phyloP scores from a whole-genome alignment of 768 basidiomycete species.

The Paxillus involutus region DNA sequence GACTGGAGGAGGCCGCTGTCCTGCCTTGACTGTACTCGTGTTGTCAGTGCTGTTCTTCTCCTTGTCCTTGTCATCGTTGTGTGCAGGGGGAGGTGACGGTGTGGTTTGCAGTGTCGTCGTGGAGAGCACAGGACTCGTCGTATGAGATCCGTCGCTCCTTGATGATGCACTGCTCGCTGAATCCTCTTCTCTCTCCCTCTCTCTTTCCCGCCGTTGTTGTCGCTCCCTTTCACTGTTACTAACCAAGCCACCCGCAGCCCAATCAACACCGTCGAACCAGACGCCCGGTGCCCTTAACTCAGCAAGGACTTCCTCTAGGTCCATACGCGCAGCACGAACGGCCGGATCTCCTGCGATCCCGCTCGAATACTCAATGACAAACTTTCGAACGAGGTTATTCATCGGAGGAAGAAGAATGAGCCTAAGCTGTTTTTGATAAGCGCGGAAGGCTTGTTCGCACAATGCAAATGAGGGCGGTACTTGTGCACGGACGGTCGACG shows the following conservation, averaged over 20 bases:
- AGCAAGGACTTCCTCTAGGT: constrained; percentile 56
- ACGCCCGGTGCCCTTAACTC: constrained; percentile 55
- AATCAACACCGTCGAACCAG: constrained; percentile 77
- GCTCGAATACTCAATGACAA: constrained; percentile 61
- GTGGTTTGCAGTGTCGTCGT: constrained; percentile 78
- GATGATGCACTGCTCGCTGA: constrained; percentile 46
- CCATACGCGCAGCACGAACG: constrained; percentile 53
- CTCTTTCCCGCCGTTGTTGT: constrained; percentile 23
- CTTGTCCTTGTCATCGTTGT: constrained; percentile 33
- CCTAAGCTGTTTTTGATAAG: constrained; percentile 58
- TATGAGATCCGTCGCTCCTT: constrained; percentile 53
- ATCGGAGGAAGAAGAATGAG: constrained; percentile 63
- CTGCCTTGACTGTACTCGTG: neutral
- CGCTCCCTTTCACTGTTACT: constrained; percentile 39
- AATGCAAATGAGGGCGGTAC: constrained; percentile 61
- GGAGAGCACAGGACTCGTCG: constrained; percentile 72
- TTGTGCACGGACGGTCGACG: constrained; percentile 46
- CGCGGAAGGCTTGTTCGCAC: constrained; percentile 63
- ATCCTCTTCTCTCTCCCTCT: constrained; percentile 43
- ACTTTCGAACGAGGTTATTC: constrained; percentile 63
- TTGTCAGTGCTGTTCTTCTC: constrained; percentile 26
- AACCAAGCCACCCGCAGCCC: constrained; percentile 36
- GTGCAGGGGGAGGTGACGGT: constrained; percentile 65
- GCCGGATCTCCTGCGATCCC: constrained; percentile 53
- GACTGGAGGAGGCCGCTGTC: constrained; percentile 28